Conservation (phyloP, 2,329 filamentous ascomycete species). For the Penicillium sp. region DNA sequence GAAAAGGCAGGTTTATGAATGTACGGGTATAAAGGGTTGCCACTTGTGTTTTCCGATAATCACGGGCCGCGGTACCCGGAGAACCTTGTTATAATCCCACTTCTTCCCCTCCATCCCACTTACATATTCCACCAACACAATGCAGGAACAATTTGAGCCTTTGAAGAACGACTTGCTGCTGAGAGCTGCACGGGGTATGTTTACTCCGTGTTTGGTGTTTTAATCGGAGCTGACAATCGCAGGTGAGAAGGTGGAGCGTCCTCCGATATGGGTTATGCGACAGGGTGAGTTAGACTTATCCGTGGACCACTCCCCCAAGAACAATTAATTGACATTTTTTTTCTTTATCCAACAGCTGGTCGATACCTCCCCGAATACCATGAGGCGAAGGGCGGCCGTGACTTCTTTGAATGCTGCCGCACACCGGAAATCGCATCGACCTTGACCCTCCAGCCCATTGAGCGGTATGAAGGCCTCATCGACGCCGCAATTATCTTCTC, state of each 20-base stretch:
- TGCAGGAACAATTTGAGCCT: conserved; percentile 73
- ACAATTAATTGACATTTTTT: conserved; percentile 7
- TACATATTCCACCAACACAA: conserved; percentile 42
- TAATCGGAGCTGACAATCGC: conserved; percentile 26
- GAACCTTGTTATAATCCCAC: conserved; percentile 19
- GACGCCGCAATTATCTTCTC: conserved; percentile 99
- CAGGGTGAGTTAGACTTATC: conserved; percentile 65
- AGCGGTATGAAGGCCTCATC: conserved; percentile 84
- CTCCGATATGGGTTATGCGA: conserved; percentile 99
- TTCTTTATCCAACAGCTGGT: conserved; percentile 62
- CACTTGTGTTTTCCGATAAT: conserved; percentile 10
- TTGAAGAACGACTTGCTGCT: conserved; percentile 91
- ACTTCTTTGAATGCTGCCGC: conserved; percentile 98
- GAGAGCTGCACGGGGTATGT: conserved; percentile 78
- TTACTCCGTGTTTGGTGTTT: neutral
- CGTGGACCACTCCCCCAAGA: neutral
- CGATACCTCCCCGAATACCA: conserved; percentile 98
- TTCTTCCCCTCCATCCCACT: conserved; percentile 26
- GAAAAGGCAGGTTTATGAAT: neutral
- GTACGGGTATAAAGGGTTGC: neutral
- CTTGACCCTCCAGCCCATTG: conserved; percentile 89
- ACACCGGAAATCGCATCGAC: conserved; percentile 89
- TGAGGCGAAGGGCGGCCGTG: conserved; percentile 81
- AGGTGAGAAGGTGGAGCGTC: conserved; percentile 89
- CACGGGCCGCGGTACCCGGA: conserved; percentile 18